Evolutionary conservation across 2,329 filamentous ascomycete species (phyloP), one percentile per base, ranked within the genome.

Genomic region (Periconia digitata): DNA sequence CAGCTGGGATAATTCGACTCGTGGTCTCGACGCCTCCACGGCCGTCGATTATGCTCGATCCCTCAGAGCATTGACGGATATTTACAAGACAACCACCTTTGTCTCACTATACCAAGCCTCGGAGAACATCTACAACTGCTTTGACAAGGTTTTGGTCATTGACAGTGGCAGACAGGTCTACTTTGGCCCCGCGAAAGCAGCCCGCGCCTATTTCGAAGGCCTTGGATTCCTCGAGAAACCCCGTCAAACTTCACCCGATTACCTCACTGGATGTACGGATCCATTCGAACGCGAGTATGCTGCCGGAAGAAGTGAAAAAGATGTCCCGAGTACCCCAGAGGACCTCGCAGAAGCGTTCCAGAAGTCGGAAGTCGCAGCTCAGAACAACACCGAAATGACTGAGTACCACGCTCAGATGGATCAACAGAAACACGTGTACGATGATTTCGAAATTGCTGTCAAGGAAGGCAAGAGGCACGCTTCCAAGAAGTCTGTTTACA

Each of bases 101-200:
- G 89, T 95, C 1, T 90, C 90, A 0, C 76, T 95, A 0, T 95
- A 95, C 69, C 90, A 95, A 66, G 89, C 89, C 0, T 90, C 86
- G 0, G 88, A 94, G 71, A 90, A 87, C 59, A 90, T 92, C 52
- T 92, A 89, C 72, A 78, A 78, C 18, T 82, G 85, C 27, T 92
- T 92, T 53, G 89, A 95, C 75, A 94, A 92, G 70, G 89, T 94
- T 12, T 75, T 95, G 62, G 86, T 92, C 29, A 88, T 94, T 46
- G 87, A 92, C 52, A 80, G 82, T 35, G 89, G 89, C 2, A 82
- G 80, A 22, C 85, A 91, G 66, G 86, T 89, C 27, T 94, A 85
- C 72, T 91, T 89, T 50, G 89, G 89, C 1, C 85, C 85, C 0
- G 74, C 82, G 0, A 70, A 77, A 1, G 82, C 88, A 53, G 89